phyloP scores from a whole-genome alignment of 352 stramenopile species.

The Globisporangium nagaii region DNA sequence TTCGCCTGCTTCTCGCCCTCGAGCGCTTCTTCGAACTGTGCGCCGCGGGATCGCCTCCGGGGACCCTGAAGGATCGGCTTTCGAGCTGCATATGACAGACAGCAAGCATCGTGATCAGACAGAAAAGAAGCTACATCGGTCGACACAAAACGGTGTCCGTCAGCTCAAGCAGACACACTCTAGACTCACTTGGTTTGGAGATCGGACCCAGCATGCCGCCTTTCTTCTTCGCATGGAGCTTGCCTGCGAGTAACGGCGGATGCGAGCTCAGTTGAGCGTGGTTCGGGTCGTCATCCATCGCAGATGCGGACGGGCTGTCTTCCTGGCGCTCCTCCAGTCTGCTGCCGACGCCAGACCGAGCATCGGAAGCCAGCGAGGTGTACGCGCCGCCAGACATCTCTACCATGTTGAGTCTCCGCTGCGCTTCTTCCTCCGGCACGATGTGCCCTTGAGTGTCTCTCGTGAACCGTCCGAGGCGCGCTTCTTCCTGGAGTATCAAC shows the following conservation, averaged over 20 bases:
- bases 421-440: slow-evolving; percentile 57
- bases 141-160: too few species aligned
- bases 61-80: slow-evolving; percentile 25
- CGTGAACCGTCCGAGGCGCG: slow-evolving; percentile 48
- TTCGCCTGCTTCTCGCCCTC: slow-evolving; percentile 39
- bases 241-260: slow-evolving; percentile 17
- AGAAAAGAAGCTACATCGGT: too few species aligned
- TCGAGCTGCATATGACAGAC: slow-evolving; percentile 13
- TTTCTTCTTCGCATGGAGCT: slow-evolving; percentile 55
- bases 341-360: not conserved
- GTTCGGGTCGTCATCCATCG: not conserved
- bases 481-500: slow-evolving; percentile 71
- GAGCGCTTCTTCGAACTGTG: slow-evolving; percentile 68
- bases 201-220: slow-evolving; percentile 64
- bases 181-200: slow-evolving; percentile 42
- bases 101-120: not conserved
- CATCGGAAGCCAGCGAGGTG: slow-evolving; percentile 5
- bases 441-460: slow-evolving; percentile 64
- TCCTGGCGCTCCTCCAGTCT: slow-evolving; percentile 4
- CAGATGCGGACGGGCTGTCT: not conserved
- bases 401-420: slow-evolving; percentile 47
- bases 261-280: not conserved
- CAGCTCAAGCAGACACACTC: too few species aligned
- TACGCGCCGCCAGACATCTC: slow-evolving; percentile 51
- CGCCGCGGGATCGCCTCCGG: slow-evolving; percentile 51